phyloP scores from a whole-genome alignment of 139 green algal genomes.

The Volvox africanus region DNA sequence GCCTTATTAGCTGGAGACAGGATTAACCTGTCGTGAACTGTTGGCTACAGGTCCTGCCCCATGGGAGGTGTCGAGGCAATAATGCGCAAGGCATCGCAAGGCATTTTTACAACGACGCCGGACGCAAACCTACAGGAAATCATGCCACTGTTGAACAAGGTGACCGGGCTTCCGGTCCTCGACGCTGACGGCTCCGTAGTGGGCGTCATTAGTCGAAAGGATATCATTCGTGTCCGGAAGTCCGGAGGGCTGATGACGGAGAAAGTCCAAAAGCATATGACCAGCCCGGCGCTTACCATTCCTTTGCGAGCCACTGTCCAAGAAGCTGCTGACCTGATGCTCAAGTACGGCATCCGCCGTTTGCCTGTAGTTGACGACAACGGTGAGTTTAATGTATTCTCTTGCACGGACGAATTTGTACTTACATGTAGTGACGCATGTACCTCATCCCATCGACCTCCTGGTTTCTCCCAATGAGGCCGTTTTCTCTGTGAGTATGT shows the following conservation, averaged over 20 bases:
- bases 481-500: too few species aligned
- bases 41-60: conserved; percentile 15
- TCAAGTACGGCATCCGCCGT: conserved; percentile 76
- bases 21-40: too few species aligned
- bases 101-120: conserved; percentile 54
- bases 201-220: conserved; percentile 81
- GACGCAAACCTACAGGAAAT: conserved; percentile 44
- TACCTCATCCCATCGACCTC: too few species aligned
- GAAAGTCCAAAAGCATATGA: conserved; percentile 75
- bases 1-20: too few species aligned
- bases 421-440: too few species aligned
- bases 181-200: conserved; percentile 64
- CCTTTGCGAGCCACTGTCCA: conserved; percentile 49
- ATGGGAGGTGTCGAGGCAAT: conserved; percentile 50
- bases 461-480: too few species aligned
- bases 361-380: conserved; percentile 78
- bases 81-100: conserved; percentile 50
- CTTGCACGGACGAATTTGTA: neutral
- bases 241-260: conserved; percentile 59
- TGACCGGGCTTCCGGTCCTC: conserved; percentile 77
- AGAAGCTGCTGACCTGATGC: conserved; percentile 77
- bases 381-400: conserved; percentile 7
- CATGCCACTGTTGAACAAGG: conserved; percentile 58
- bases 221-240: conserved; percentile 76
- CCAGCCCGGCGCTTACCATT: conserved; percentile 71